A percentile compares a stretch with the other conserved stretches of the same genome.
Evolutionary conservation across 2,329 filamentous ascomycete genomes (phyloP).

Genomic region (Aspergillus glaucus): DNA sequence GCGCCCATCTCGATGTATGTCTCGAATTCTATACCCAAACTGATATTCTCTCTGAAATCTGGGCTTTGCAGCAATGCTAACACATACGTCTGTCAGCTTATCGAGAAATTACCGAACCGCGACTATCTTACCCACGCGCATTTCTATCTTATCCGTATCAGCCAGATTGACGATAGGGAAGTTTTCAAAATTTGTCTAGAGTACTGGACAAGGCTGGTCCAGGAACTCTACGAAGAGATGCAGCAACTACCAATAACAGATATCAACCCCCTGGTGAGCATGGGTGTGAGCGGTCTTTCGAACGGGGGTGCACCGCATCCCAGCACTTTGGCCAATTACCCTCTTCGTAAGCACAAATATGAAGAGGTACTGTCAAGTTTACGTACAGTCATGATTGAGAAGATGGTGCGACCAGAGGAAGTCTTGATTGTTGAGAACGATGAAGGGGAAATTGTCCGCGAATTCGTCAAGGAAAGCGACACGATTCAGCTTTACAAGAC

Average conservation of each 20-base stretch:
- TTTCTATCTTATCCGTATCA: constrained; percentile 97
- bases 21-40: constrained; percentile 1
- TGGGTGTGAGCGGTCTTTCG: constrained; percentile 63
- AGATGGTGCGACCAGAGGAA: constrained; percentile 98
- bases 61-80: constrained; percentile 3
- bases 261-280: constrained; percentile 78
- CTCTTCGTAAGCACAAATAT: constrained; percentile 96
- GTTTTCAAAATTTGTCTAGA: constrained; percentile 99
- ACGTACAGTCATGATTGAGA: constrained; percentile 97
- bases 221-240: constrained; percentile 98
- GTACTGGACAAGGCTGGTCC: constrained; percentile 98
- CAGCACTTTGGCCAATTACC: constrained; percentile 76
- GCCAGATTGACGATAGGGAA: constrained; percentile 95
- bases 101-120: constrained; percentile 90
- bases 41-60: neutral
- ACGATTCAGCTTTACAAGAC: constrained; percentile 99
- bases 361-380: constrained; percentile 88
- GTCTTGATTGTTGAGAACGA: constrained; percentile 99
- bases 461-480: constrained; percentile 98
- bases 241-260: constrained; percentile 91
- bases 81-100: constrained; percentile 52
- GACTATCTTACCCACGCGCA: constrained; percentile 94
- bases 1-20: constrained; percentile 75
- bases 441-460: constrained; percentile 95
- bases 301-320: constrained; percentile 83